phyloP scores from a whole-genome alignment of 495 filamentous ascomycete genomes.

The Trichoderma virens region DNA sequence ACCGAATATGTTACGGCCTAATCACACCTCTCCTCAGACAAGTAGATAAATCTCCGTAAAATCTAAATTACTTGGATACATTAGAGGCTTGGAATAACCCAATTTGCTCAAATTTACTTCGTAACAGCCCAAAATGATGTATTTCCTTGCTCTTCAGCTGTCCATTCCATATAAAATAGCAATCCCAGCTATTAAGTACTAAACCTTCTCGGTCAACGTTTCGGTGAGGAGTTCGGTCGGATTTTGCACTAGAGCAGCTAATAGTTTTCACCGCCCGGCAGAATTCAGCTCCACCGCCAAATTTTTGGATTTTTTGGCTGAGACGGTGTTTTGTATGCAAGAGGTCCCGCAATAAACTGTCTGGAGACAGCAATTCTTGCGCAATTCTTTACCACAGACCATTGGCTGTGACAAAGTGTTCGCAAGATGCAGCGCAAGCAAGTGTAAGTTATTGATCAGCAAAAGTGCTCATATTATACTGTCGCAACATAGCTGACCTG shows the following conservation, averaged over 20 bases:
- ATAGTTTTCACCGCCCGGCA: constrained; percentile 25
- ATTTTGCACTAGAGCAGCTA: neutral
- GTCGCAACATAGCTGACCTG: constrained; percentile 14
- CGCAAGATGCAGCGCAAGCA: constrained; percentile 49
- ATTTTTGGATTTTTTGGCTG: constrained; percentile 17
- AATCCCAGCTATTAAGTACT: too few species aligned
- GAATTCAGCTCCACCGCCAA: constrained; percentile 20
- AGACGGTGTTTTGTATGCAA: constrained; percentile 15
- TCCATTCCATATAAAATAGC: too few species aligned
- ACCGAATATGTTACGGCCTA: too few species aligned
- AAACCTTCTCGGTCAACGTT: neutral
- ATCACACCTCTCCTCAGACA: too few species aligned
- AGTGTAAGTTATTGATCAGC: constrained; percentile 37
- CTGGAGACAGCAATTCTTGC: neutral
- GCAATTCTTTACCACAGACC: neutral
- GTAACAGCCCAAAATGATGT: too few species aligned
- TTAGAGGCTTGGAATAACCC: too few species aligned
- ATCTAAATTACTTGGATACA: too few species aligned
- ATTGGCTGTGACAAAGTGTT: neutral
- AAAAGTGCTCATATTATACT: neutral
- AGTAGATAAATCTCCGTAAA: too few species aligned
- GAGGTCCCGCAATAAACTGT: constrained; percentile 19
- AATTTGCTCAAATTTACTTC: too few species aligned
- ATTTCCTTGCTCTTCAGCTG: too few species aligned
- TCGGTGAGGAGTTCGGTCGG: constrained; percentile 5